These are phyloP conservation scores for Linnemannia zychae DNA, from an alignment of 192 early-diverging fungal species.

Conservation along the genomic window DNA sequence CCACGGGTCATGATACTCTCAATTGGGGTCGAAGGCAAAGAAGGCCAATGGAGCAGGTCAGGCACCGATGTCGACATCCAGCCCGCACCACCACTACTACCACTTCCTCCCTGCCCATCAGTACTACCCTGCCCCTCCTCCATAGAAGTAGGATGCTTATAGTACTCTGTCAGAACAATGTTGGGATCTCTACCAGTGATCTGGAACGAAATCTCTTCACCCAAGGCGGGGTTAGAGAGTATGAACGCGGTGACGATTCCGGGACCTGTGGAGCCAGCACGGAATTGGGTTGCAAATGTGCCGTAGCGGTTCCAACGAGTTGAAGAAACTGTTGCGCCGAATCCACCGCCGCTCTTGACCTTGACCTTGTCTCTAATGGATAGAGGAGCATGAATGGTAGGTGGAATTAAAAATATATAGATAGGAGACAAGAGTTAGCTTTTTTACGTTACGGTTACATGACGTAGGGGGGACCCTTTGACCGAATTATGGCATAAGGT, in stretches of 20 bases:
- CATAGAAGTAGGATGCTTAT: conserved; percentile 4
- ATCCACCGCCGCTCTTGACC: conserved; percentile 57
- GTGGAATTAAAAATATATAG: background rate
- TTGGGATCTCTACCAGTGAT: conserved; percentile 41
- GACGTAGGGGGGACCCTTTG: too few relatives aligned
- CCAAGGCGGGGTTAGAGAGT: conserved; percentile 59
- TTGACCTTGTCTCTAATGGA: conserved; percentile 33
- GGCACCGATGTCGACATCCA: background rate
- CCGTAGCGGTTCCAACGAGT: conserved; percentile 72
- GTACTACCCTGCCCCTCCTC: background rate
- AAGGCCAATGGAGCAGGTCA: background rate
- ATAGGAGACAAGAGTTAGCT: background rate
- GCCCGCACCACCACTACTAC: too few relatives aligned
- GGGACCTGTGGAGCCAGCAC: conserved; percentile 62
- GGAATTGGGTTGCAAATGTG: conserved; percentile 65
- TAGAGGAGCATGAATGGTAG: conserved; percentile 26
- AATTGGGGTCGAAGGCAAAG: conserved; percentile 11
- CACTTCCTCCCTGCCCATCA: background rate
- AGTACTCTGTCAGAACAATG: conserved; percentile 36
- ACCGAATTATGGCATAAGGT: too few relatives aligned
- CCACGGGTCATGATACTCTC: conserved; percentile 10
- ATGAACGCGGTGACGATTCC: conserved; percentile 71
- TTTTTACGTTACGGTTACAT: too few relatives aligned
- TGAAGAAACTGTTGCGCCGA: conserved; percentile 69
- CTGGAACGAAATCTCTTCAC: conserved; percentile 52